Evolutionary conservation across 768 basidiomycete genomes (phyloP), one percentile per base, ranked within the genome.

Genomic region (Phlebiopsis flavidoalba): DNA sequence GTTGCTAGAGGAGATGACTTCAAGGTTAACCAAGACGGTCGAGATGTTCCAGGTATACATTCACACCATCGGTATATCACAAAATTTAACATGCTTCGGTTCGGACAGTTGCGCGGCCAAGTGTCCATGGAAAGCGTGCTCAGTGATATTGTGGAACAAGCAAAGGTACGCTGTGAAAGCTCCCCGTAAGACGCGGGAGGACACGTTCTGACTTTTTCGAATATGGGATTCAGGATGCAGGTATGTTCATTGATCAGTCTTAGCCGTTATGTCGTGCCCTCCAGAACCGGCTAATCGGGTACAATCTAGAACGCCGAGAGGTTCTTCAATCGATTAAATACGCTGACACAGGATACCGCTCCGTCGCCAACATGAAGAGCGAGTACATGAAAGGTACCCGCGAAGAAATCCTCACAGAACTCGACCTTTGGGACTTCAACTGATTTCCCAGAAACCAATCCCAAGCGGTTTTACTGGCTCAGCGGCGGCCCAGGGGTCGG

Each of bases 401-500:
- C 15, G 3, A 49, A 4, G 48, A 49, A 10, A n/a, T 49, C 3
- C 8, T 49, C 48, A 21, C 3, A 10, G 48, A 49, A 19, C 48
- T 49, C 3, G 48, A 15, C 15, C 3, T n/a, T 11, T 49, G 48
- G 46, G 19, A 10, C 21, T 4, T 10, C 12, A 24, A 26, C 26
- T 31, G 26, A 6, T 31, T 31, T 31, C 26, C 26, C 8, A 50
- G 49, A 17, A 5, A 12, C 2, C 35, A n/a, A n/a, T 3, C 24
- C 59, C 8, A 55, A 37, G 22, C 52, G 36, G 7, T 21, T 60
- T 17, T 60, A 53, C 35, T 31, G 17, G 11, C 53, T 60, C n/a
- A 31, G 22, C 17, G 59, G 59, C 17, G 53, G 10, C 15, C 52
- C 59, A 8, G 59, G 59, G 2, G 35, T 51, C 4, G 59, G 59